These are phyloP conservation scores for Lachancea quebecensis DNA, from an alignment of 805 yeast genomes.

Conservation along the genomic window DNA sequence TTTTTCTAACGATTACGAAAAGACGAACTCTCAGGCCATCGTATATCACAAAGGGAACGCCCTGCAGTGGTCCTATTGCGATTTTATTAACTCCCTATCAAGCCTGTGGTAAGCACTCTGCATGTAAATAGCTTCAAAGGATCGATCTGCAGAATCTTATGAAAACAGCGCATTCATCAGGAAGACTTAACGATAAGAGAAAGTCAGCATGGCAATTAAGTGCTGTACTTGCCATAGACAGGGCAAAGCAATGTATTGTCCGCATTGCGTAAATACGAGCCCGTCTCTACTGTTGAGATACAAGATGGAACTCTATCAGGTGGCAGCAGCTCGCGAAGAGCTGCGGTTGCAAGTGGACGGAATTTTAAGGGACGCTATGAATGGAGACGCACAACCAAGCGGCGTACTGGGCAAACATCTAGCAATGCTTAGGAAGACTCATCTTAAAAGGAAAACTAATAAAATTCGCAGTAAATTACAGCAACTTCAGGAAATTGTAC, in stretches of 20 bases:
- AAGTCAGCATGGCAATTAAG: slow-evolving; percentile 1
- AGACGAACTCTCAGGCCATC: too few relatives aligned
- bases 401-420: slow-evolving; percentile 6
- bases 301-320: slow-evolving; percentile 13
- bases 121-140: too few relatives aligned
- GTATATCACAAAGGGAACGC: too few relatives aligned
- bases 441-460: slow-evolving; percentile 14
- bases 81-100: too few relatives aligned
- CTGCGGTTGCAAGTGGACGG: slow-evolving; percentile 16
- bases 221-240: slow-evolving; percentile 19
- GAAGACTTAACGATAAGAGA: too few relatives aligned
- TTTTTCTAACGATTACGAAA: neutral
- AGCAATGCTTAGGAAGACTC: slow-evolving; percentile 2
- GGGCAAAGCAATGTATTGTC: slow-evolving; percentile 18
- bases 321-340: slow-evolving; percentile 11
- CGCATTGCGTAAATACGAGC: slow-evolving; percentile 25
- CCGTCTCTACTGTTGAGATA: slow-evolving; percentile 18
- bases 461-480: slow-evolving; percentile 12
- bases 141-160: too few relatives aligned
- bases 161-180: too few relatives aligned
- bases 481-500: slow-evolving; percentile 9
- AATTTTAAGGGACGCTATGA: slow-evolving; percentile 16
- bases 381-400: neutral
- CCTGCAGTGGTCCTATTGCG: too few relatives aligned
- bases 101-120: too few relatives aligned